Evolutionary conservation across 169 alveolate species (phyloP).

Genomic region (Plasmodium yoelii): DNA sequence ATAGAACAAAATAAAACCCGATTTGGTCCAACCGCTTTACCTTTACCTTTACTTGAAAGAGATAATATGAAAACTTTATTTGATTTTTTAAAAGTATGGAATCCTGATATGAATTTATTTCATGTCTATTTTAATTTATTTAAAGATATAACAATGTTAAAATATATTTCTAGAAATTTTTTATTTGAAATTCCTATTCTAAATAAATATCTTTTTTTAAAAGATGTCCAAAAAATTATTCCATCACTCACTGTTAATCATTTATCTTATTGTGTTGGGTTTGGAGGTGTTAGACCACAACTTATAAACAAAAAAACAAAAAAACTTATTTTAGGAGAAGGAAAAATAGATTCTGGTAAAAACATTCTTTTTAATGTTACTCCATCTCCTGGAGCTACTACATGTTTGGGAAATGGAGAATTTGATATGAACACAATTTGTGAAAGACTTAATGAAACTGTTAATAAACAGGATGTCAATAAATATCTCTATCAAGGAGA

Average conservation of each 20-base stretch:
- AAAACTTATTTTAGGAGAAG: slow-evolving; percentile 89
- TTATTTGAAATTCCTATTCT: slow-evolving; percentile 88
- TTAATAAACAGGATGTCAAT: slow-evolving; percentile 79
- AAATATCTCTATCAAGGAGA: slow-evolving; percentile 85
- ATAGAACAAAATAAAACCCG: slow-evolving; percentile 84
- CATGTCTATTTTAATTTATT: slow-evolving; percentile 84
- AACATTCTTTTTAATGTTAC: slow-evolving; percentile 88
- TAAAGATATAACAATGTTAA: slow-evolving; percentile 82
- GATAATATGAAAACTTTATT: slow-evolving; percentile 82
- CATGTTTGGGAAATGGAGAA: slow-evolving; percentile 89
- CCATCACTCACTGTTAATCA: slow-evolving; percentile 86
- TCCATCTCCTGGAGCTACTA: slow-evolving; percentile 92
- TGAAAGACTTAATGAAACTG: slow-evolving; percentile 82
- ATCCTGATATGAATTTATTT: slow-evolving; percentile 82
- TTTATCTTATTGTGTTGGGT: slow-evolving; percentile 87
- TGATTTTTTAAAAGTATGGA: slow-evolving; percentile 85
- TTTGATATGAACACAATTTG: slow-evolving; percentile 87
- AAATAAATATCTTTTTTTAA: slow-evolving; percentile 82
- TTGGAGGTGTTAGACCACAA: slow-evolving; percentile 91
- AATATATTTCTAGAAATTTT: slow-evolving; percentile 85
- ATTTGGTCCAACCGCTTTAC: slow-evolving; percentile 91
- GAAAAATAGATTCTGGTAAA: slow-evolving; percentile 85
- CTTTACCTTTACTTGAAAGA: slow-evolving; percentile 89
- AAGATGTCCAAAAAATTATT: slow-evolving; percentile 88
- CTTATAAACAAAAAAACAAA: slow-evolving; percentile 85